Percentiles rank a stretch among this genome's conserved stretches.
Conservation (phyloP, 1,139 yeast species). For the Waltiozyma sp. region DNA sequence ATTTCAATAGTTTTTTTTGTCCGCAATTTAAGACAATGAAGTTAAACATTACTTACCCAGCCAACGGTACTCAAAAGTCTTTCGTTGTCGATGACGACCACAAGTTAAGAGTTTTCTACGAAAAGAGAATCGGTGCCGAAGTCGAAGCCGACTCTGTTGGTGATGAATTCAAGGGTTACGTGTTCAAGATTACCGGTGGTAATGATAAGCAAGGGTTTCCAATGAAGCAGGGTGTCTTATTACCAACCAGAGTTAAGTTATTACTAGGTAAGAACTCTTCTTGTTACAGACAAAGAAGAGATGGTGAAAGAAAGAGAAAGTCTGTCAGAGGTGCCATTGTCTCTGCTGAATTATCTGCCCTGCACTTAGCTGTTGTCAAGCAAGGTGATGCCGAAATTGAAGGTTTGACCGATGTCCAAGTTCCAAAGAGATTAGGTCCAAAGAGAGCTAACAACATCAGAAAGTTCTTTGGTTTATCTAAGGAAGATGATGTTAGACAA, state of each 20-base stretch:
- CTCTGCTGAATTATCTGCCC: slow-evolving; percentile 92
- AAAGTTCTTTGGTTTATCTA: slow-evolving; percentile 97
- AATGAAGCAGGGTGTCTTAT: slow-evolving; percentile 99
- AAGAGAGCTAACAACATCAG: slow-evolving; percentile 99
- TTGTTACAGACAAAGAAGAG: slow-evolving; percentile 99
- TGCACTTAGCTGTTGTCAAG: slow-evolving; percentile 88
- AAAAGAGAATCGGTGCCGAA: slow-evolving; percentile 99
- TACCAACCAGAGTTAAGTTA: slow-evolving; percentile 98
- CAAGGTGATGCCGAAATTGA: slow-evolving; percentile 94
- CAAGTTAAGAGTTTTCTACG: slow-evolving; percentile 97
- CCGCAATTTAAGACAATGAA: slow-evolving; percentile 19
- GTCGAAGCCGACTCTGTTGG: slow-evolving; percentile 98
- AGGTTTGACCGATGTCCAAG: slow-evolving; percentile 90
- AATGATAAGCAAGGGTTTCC: slow-evolving; percentile 99
- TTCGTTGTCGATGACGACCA: slow-evolving; percentile 98
- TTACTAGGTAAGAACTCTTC: slow-evolving; percentile 91
- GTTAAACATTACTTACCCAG: slow-evolving; percentile 99
- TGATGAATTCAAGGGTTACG: slow-evolving; percentile 99
- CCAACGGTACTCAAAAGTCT: slow-evolving; percentile 99
- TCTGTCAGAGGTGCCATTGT: slow-evolving; percentile 99
- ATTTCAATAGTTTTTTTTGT: too few species aligned
- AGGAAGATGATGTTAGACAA: slow-evolving; percentile 92
- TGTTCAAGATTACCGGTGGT: slow-evolving; percentile 98
- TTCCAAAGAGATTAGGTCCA: slow-evolving; percentile 99
- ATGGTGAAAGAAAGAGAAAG: slow-evolving; percentile 99